Percentiles rank a stretch among this genome's conserved stretches.
Evolutionary conservation across 805 yeast species (phyloP).

Genomic region (Yarrowia keelungensis): DNA sequence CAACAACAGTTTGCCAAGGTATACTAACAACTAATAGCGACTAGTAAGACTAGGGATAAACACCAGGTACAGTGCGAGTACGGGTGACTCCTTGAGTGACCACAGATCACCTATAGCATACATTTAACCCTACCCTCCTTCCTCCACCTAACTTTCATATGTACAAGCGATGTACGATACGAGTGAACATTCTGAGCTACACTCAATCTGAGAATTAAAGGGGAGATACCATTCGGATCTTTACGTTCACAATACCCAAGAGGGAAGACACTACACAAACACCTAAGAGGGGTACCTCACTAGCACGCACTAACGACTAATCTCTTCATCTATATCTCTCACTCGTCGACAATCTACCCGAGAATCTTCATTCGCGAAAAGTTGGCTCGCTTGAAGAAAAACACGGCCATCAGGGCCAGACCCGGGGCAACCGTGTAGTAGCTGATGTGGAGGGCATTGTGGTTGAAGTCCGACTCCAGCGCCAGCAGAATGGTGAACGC

Average conservation of each 20-base stretch:
- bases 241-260: no score
- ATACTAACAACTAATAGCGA: no score
- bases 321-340: background rate
- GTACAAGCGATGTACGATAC: background rate
- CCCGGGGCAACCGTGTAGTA: constrained; percentile 38
- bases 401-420: constrained; percentile 38
- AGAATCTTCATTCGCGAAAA: constrained; percentile 39
- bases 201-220: background rate
- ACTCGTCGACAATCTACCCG: background rate
- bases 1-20: no score
- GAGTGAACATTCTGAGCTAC: background rate
- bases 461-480: constrained; percentile 43
- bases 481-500: constrained; percentile 42
- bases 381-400: constrained; percentile 38
- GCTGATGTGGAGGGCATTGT: constrained; percentile 41
- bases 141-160: background rate
- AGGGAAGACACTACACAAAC: background rate
- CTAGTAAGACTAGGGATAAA: no score
- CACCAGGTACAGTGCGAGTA: no score
- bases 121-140: background rate
- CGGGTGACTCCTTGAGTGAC: no score
- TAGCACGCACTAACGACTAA: background rate
- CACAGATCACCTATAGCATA: no score
- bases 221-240: no score
- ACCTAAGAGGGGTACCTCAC: background rate